Base-by-base conservation (phyloP, 345 rosid species). In the Brassica cretica region DNA sequence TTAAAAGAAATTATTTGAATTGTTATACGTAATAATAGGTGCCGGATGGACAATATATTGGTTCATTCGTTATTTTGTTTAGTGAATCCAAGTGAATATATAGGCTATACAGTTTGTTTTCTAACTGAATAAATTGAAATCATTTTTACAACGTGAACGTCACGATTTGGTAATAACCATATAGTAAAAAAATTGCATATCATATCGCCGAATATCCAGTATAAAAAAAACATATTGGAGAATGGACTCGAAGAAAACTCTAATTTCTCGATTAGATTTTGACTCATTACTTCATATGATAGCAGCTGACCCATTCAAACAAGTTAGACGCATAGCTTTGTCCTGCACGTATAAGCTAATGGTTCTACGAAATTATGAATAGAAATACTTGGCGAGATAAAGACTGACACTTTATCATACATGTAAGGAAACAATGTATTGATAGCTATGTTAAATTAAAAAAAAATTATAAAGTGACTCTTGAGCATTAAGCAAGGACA, bases 401-500 rank as follows among this genome's bases (percentile, higher is more conserved):
- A 41, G 8, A 51, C 12, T 41, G 59, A 61, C 25, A 64, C 56
- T 9, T 33, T 33, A 46, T 7, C 30, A 19, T 64, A 27, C 25
- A 24, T 72, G 67, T 61, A 39, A 41, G 46, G 21, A 41, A 49
- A 37, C 18, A 15, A 16, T 16, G n/a, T 41, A 21, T 0, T 76
- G 44, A 70, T 53, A 77, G 39, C 70, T 25, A 61, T 33, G 15
- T 64, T 63, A 19, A 53, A 27, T 27, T 24, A 24, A 19, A 53
- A 27, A 71, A 63, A 12, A 41, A 39, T 6, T 8, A 29, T 58
- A 30, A 56, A 73, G 68, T 58, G 69, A 32, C 82, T 24, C 82
- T 78, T 78, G 77, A 16, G 69, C 15, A 72, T 66, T 66, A 67
- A 59, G 64, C 8, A 66, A 46, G 25, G 82, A 66, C 77, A 66